Evolutionary conservation across 805 yeast genomes (phyloP), one percentile per base, ranked within the genome.

Genomic region (Ogataea paradorogensis): DNA sequence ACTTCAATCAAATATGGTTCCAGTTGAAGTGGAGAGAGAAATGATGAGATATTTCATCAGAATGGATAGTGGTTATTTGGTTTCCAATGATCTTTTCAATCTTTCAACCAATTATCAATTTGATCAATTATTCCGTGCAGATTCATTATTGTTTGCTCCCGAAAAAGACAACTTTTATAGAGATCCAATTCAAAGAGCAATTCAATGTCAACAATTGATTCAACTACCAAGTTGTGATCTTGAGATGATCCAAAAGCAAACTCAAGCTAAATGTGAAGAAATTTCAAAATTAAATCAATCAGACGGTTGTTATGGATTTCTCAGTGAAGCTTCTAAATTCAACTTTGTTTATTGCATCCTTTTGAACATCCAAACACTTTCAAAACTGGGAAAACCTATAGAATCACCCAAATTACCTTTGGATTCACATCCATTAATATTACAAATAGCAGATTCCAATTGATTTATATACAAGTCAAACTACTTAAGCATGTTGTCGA

Each of bases 131-230:
- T 36, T 49, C 16, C 30, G 27, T 11, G 60, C 62, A 30, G 50
- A 55, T 30, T 36, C 27, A 6, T 63, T 69, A 2, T 56, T 88
- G 28, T 88, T 87, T 58, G 78, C 78, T 5, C 61, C 71, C 6
- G 96, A 88, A 54, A 77, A 76, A 50, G 75, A 71, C 39, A 86
- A 87, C 48, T 71, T 83, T 27, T 85, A 79, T 60, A 67, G 79
- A 48, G 77, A 80, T 52, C 71, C 69, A 10, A 55, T 71, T 7
- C 65, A 28, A 7, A 43, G 43, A 14, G 38, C 46, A 11, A 22
- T 35, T 13, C 47, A 50, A 32, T 33, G 58, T 9, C 40, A 51
- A 8, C 24, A 33, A 7, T 31, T 45, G 21, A 30, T 36, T n/a
- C 10, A 15, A 14, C 7, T 29, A 24, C 8, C 15, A n/a, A 11